Evolutionary conservation across 352 stramenopile species (phyloP), one percentile per base, ranked within the genome.

Genomic region (Saprolegnia diclina): DNA sequence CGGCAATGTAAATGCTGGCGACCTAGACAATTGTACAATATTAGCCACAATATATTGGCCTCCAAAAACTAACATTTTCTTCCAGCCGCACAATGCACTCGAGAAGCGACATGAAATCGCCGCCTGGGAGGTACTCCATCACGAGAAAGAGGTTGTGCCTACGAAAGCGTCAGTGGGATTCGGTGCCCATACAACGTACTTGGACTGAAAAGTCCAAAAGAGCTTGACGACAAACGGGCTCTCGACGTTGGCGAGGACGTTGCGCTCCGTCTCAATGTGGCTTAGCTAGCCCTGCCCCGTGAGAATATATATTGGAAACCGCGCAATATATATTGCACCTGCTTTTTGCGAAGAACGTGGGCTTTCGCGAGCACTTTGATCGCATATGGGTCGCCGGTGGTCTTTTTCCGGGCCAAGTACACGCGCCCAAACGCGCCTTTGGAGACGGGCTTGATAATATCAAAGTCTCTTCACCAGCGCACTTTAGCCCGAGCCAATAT

Each of bases 161-260:
- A 48, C 42, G 11, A 3, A 35, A 35, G 5, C 42, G 10, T 48
- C 38, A 14, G 7, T 45, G 38, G 14, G 45, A 44, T 24, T 63
- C 56, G 56, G 21, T 64, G 18, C 26, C 10, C 37, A 14, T 32
- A 59, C 56, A 35, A 78, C 79, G 67, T 83, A 92, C 85, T 85
- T 90, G 35, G 81, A 91, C 77, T 96, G 89, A 65, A 97, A 97
- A 5, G 86, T 92, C 81, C 87, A 96, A 64, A 93, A 96, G 5
- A 96, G 73, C 72, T 94, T 96, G 21, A 97, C 90, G 29, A 97
- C 87, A 55, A 96, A 97, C 29, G 90, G 90, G 61, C 89, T 95
- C 63, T 94, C 75, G 11, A 95, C 86, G 61, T 75, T 89, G 14
- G 90, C 83, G 64, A 96, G 71, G 50, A 97, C 93, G 65, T 96